These are phyloP conservation scores for Paramecium biaurelia DNA, from an alignment of 73 alveolate species.

Conservation along the genomic window DNA sequence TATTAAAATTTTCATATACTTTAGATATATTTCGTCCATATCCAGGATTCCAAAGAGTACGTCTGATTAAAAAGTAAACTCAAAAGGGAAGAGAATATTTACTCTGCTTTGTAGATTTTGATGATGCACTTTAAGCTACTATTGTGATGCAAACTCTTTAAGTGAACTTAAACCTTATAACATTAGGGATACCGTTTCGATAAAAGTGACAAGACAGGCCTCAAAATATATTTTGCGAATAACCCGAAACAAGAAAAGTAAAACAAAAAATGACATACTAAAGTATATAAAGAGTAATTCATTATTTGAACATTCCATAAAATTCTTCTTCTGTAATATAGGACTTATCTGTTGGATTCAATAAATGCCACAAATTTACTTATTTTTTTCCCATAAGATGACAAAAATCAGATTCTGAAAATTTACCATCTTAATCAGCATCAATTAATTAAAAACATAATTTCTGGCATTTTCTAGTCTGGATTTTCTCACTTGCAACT, in stretches of 20 bases:
- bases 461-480: not conserved
- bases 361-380: not conserved
- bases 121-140: slow-evolving; percentile 87
- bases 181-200: slow-evolving; percentile 90
- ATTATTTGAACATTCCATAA: slow-evolving; percentile 5
- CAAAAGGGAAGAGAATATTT: slow-evolving; percentile 86
- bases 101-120: slow-evolving; percentile 94
- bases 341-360: not conserved
- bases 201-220: slow-evolving; percentile 86
- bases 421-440: not conserved
- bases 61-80: slow-evolving; percentile 83
- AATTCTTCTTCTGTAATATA: not conserved
- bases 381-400: not conserved
- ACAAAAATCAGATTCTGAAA: not conserved
- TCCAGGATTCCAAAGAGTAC: slow-evolving; percentile 91
- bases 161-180: slow-evolving; percentile 47
- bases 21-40: slow-evolving; percentile 91
- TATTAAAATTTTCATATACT: slow-evolving; percentile 3
- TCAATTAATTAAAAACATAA: not conserved
- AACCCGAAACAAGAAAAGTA: slow-evolving; percentile 31
- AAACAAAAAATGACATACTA: not conserved
- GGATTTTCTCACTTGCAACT: not conserved
- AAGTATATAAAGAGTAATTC: not conserved
- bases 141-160: slow-evolving; percentile 90
- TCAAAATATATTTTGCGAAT: slow-evolving; percentile 89